A percentile compares a stretch with the other conserved stretches of the same genome.
Evolutionary conservation across 1,139 yeast genomes (phyloP).

Genomic region (Geotrichum restrictum): DNA sequence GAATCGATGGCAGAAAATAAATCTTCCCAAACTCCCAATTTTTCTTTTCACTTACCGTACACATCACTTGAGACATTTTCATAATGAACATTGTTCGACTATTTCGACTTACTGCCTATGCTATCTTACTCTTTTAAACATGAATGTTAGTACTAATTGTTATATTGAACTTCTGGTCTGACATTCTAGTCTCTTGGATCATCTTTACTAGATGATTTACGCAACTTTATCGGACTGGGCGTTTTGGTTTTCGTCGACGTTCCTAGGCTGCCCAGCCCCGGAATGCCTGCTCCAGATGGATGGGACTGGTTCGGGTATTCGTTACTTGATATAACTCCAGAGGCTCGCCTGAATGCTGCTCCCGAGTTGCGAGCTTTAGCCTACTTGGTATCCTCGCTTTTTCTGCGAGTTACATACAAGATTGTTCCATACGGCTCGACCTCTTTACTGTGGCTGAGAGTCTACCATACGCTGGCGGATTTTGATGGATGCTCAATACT

Average conservation of each 20-base stretch:
- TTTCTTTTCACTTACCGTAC: no score
- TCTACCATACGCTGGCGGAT: constrained; percentile 52
- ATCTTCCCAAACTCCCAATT: no score
- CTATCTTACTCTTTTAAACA: background rate
- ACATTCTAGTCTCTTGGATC: background rate
- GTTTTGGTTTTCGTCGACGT: constrained; percentile 43
- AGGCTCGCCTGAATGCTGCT: constrained; percentile 28
- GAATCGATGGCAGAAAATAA: no score
- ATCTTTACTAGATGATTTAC: constrained; percentile 11
- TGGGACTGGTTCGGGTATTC: constrained; percentile 53
- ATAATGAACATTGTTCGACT: no score
- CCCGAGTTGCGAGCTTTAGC: constrained; percentile 40
- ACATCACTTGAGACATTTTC: no score
- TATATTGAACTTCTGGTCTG: background rate
- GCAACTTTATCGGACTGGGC: constrained; percentile 45
- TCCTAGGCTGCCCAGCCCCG: constrained; percentile 40
- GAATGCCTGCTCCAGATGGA: constrained; percentile 40
- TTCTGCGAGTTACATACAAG: constrained; percentile 47
- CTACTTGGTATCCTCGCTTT: constrained; percentile 41
- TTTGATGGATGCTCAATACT: constrained; percentile 38
- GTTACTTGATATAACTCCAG: constrained; percentile 18
- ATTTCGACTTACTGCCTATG: no score
- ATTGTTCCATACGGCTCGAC: constrained; percentile 21
- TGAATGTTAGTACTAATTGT: background rate
- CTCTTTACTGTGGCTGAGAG: constrained; percentile 37